Base-by-base conservation (phyloP, 83 land plant genomes). In the Diphasiastrum complanatum region DNA sequence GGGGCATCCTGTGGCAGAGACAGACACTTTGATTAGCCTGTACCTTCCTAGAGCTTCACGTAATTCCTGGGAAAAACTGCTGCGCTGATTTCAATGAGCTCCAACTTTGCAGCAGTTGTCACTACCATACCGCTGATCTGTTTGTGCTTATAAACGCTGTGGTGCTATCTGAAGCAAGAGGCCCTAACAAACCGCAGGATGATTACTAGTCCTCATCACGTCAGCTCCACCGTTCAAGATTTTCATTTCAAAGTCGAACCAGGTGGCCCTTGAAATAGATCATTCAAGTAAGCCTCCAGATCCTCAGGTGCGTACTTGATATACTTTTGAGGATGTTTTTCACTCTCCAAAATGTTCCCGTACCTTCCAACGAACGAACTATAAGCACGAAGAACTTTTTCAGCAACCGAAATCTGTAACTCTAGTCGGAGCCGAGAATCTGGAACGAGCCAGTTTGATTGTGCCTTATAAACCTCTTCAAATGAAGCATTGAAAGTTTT, bases 391-490 rank as follows among this genome's bases (percentile, higher is more conserved):
- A 89, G 57, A 12, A 95, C 78, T 61, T 80, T 89, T 71, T 83
- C 93, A 4, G 86, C 78, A 37, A 95, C 78, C 1, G 84, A 83
- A 33, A 89, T 81, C 46, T 85, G 71, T 14, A 95, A 73, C 31
- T 95, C 99, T 47, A 81, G 90, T 0, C 97, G 74, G 12, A 95
- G 79, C 71, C 89, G 93, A 30, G 86, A 55, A 72, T 90, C 97
- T 0, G 79, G 86, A 37, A 95, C 87, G 58, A 74, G 70, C 97
- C 99, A 95, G n/a, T 71, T 74, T 2, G 93, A 86, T 58, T 95
- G 97, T n/a, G 58, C 59, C 70, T 84, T 70, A 65, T 82, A 81
- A 4, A 80, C 70, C 16, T 95, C 99, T 38, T 95, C 99, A 66
- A 89, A 89, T 2, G 75, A 68, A 12, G 78, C 45, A 68, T 95